Conservation (phyloP, 2,329 filamentous ascomycete species). For the Claviceps lovelessii region DNA sequence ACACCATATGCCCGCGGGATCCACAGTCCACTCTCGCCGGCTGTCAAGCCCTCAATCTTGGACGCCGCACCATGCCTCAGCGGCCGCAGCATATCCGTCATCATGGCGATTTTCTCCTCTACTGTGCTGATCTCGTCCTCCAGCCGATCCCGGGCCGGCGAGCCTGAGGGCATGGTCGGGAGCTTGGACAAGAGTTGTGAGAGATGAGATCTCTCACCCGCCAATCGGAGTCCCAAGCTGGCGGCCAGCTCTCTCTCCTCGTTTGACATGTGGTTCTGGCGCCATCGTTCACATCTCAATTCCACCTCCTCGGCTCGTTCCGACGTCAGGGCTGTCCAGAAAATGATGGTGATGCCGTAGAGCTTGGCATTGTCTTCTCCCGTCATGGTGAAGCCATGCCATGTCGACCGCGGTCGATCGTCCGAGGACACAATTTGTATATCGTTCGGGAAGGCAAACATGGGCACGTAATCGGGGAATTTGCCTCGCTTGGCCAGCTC, state of each 20-base stretch:
- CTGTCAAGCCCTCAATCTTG: conserved; percentile 91
- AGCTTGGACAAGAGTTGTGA: conserved; percentile 77
- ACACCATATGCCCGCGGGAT: conserved; percentile 88
- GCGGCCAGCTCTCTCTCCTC: conserved; percentile 85
- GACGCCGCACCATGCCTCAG: conserved; percentile 87
- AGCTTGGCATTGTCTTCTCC: conserved; percentile 81
- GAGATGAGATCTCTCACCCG: conserved; percentile 73
- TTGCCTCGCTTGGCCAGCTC: conserved; percentile 66
- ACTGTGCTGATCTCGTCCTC: conserved; percentile 92
- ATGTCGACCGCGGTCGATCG: conserved; percentile 84
- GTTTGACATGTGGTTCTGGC: conserved; percentile 73
- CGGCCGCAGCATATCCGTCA: conserved; percentile 89
- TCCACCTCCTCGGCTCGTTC: conserved; percentile 75
- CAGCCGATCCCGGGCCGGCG: conserved; percentile 63
- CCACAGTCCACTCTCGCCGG: conserved; percentile 92
- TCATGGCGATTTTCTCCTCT: conserved; percentile 91
- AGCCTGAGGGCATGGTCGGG: conserved; percentile 66
- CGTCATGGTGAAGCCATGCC: conserved; percentile 99
- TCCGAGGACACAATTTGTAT: conserved; percentile 94
- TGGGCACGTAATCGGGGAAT: conserved; percentile 95
- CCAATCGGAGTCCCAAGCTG: conserved; percentile 77
- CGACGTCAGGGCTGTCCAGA: conserved; percentile 79
- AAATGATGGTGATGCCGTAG: conserved; percentile 78
- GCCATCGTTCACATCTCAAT: conserved; percentile 69
- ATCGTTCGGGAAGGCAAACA: conserved; percentile 98